These are phyloP conservation scores for Thinopyrum elongatum DNA, from an alignment of 176 grass and related monocot genomes.

Conservation along the genomic window DNA sequence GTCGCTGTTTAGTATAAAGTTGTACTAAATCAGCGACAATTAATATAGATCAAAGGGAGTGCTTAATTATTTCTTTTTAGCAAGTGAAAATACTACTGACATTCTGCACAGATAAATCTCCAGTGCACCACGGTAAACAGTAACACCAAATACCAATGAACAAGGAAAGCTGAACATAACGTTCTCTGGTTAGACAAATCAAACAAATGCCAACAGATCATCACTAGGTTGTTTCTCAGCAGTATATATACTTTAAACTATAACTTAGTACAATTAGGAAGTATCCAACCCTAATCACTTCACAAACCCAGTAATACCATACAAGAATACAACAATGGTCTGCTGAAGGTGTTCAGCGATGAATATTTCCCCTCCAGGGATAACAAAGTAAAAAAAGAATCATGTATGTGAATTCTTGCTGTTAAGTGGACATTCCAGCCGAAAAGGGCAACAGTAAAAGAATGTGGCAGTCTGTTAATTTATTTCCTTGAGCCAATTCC, in stretches of 20 bases:
- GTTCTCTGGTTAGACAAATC: neutral
- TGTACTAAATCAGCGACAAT: too few relatives aligned
- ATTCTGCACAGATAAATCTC: neutral
- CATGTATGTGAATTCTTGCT: conserved; percentile 36
- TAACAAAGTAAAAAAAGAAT: conserved; percentile 44
- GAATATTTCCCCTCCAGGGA: conserved; percentile 39
- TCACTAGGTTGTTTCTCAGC: neutral
- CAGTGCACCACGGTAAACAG: neutral
- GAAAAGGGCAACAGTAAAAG: conserved; percentile 32
- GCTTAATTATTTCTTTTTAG: neutral
- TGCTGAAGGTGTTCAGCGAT: conserved; percentile 33
- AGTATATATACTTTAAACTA: conserved; percentile 18
- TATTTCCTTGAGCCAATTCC: conserved; percentile 21
- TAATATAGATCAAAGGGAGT: too few relatives aligned
- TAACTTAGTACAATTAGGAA: conserved; percentile 29
- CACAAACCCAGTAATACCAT: conserved; percentile 35
- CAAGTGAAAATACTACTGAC: neutral
- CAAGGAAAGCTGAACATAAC: neutral
- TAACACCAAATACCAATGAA: neutral
- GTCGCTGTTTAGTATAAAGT: too few relatives aligned
- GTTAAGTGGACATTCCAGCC: conserved; percentile 26
- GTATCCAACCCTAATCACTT: conserved; percentile 36
- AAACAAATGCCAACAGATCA: neutral
- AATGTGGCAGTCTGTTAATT: conserved; percentile 13
- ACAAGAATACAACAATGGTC: conserved; percentile 50